Percentiles rank a stretch among this genome's conserved stretches.
These are phyloP conservation scores for Oldenlandia corymbosa DNA, from an alignment of 257 asterid genomes.

Conservation along the genomic window DNA sequence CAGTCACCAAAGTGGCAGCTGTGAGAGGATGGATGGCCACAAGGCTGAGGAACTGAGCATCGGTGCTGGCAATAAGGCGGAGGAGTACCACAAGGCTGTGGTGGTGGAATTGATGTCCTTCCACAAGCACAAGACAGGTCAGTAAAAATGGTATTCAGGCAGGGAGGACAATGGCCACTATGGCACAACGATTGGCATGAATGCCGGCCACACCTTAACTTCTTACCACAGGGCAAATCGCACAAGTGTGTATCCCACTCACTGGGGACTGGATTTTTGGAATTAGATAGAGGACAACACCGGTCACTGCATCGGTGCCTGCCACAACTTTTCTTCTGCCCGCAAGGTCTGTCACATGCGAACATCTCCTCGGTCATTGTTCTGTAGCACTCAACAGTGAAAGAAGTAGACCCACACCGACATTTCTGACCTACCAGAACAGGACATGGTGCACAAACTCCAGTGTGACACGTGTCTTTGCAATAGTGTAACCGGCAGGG, in stretches of 20 bases:
- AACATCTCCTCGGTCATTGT: slow-evolving; percentile 48
- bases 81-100: slow-evolving; percentile 91
- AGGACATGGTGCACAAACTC: slow-evolving; percentile 70
- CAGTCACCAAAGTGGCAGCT: slow-evolving; percentile 98
- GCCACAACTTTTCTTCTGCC: slow-evolving; percentile 88
- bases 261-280: slow-evolving; percentile 31
- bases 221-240: slow-evolving; percentile 92
- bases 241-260: slow-evolving; percentile 86
- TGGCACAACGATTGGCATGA: slow-evolving; percentile 85
- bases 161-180: slow-evolving; percentile 98
- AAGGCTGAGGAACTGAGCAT: slow-evolving; percentile 88
- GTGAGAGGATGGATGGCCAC: slow-evolving; percentile 93
- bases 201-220: slow-evolving; percentile 95
- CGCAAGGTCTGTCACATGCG: slow-evolving; percentile 83
- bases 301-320: slow-evolving; percentile 95
- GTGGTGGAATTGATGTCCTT: slow-evolving; percentile 91
- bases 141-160: slow-evolving; percentile 76
- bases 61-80: slow-evolving; percentile 82
- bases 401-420: slow-evolving; percentile 85
- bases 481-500: slow-evolving; percentile 75
- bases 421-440: slow-evolving; percentile 75
- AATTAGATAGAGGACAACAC: slow-evolving; percentile 75
- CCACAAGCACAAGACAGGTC: slow-evolving; percentile 96
- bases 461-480: slow-evolving; percentile 64
- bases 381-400: slow-evolving; percentile 72